A percentile compares a stretch with the other conserved stretches of the same genome.
phyloP scores from a whole-genome alignment of 1,284 basidiomycete species.

The Ceratobasidium sp. region DNA sequence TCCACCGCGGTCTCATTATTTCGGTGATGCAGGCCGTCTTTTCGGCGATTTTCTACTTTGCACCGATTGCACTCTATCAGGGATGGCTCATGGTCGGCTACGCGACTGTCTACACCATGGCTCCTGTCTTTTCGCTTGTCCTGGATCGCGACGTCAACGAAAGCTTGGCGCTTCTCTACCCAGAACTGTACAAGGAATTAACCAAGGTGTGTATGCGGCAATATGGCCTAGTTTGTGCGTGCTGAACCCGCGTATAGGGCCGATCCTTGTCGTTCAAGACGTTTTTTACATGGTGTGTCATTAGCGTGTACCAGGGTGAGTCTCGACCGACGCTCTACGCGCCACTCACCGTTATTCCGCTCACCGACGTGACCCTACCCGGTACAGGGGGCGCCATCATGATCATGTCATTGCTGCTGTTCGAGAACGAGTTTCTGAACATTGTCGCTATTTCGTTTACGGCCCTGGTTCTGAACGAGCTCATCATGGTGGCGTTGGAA shows the following conservation, averaged over 20 bases:
- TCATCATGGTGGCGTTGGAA: conserved; percentile 99
- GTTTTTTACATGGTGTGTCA: conserved; percentile 98
- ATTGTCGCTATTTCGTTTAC: conserved; percentile 99
- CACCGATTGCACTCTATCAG: conserved; percentile 97
- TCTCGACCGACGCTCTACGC: conserved; percentile 24
- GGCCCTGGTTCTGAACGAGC: conserved; percentile 94
- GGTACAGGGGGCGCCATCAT: conserved; percentile 92
- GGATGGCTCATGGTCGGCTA: conserved; percentile 99
- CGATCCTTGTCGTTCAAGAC: conserved; percentile 95
- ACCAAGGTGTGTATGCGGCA: conserved; percentile 75
- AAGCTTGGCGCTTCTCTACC: conserved; percentile 94
- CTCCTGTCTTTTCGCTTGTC: conserved; percentile 97
- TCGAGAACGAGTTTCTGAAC: conserved; percentile 98
- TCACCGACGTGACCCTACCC: conserved; percentile 16
- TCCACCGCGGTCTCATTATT: conserved; percentile 97
- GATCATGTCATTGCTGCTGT: conserved; percentile 95
- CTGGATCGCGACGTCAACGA: conserved; percentile 97
- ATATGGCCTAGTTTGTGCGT: conserved; percentile 1
- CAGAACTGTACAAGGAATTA: conserved; percentile 97
- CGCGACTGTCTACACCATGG: conserved; percentile 98
- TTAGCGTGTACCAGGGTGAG: conserved; percentile 96
- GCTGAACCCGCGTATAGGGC: conserved; percentile 66
- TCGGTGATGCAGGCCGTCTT: conserved; percentile 98
- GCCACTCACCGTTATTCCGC: conserved; percentile 28
- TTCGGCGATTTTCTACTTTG: conserved; percentile 98